Conservation (phyloP, 257 asterid genomes). For the Fraxinus quadrangulata region DNA sequence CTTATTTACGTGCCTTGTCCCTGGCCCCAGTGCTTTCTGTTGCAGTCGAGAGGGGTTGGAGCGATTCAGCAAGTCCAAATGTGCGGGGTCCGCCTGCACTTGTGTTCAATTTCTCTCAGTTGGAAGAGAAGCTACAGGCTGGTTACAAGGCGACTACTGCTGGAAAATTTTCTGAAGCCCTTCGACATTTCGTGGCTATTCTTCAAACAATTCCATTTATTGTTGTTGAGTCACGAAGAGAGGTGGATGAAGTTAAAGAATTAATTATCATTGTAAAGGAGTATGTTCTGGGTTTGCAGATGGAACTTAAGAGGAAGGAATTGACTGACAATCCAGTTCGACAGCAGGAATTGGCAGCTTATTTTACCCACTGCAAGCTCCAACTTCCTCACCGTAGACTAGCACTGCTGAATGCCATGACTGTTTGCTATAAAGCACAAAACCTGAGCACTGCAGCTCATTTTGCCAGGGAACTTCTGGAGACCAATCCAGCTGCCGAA, state of each 20-base stretch:
- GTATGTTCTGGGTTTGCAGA: constrained; percentile 66
- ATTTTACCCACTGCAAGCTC: constrained; percentile 79
- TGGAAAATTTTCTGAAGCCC: constrained; percentile 79
- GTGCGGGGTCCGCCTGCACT: constrained; percentile 85
- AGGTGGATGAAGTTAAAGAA: constrained; percentile 87
- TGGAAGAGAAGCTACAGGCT: constrained; percentile 77
- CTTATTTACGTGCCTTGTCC: constrained; percentile 69
- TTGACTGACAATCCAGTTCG: constrained; percentile 64
- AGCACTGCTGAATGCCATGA: constrained; percentile 66
- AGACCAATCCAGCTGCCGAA: constrained; percentile 67
- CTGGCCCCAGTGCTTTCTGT: constrained; percentile 65
- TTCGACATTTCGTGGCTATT: constrained; percentile 53
- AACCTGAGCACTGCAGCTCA: constrained; percentile 71
- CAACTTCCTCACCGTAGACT: constrained; percentile 78
- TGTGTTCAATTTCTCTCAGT: constrained; percentile 57
- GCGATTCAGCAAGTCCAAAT: constrained; percentile 62
- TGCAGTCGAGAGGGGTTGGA: constrained; percentile 88
- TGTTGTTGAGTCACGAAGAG: constrained; percentile 75
- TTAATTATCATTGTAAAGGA: constrained; percentile 62
- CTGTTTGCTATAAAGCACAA: constrained; percentile 55
- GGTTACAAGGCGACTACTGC: constrained; percentile 75
- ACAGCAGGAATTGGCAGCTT: constrained; percentile 87
- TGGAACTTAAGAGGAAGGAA: constrained; percentile 87
- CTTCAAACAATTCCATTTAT: constrained; percentile 76
- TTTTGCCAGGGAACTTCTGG: constrained; percentile 77